Evolutionary conservation across 2,329 filamentous ascomycete genomes (phyloP), one percentile per base, ranked within the genome.

Genomic region (Metarhizium album): DNA sequence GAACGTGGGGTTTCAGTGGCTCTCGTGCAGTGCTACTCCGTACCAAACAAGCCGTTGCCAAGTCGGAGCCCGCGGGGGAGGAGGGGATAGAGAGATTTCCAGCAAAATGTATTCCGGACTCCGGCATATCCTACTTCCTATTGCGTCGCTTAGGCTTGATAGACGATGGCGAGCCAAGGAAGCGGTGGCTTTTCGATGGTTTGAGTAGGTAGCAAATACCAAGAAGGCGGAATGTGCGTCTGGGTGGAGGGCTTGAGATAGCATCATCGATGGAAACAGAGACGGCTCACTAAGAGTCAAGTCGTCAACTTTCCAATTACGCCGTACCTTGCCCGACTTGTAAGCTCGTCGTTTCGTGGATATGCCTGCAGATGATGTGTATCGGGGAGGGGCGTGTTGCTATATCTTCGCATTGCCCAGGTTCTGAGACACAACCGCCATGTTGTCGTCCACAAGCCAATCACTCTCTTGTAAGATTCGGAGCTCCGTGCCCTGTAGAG

Each of bases 1-100:
- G 46, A 59, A 55, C 56, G 57, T 53, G 61, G 60, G 57, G 59
- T 64, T 57, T 54, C 59, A 65, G 59, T 65, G 63, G 63, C 57
- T 56, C 48, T 24, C 45, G n/a, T 3, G 23, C 40, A 45, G 33
- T 9, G 5, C 40, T 2, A n/a, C n/a, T n/a, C n/a, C n/a, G n/a
- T n/a, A n/a, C n/a, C n/a, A n/a, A 43, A 3, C 9, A 24, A 43
- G 35, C 14, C 5, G 14, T n/a, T n/a, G n/a, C n/a, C n/a, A n/a
- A n/a, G n/a, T n/a, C n/a, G n/a, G n/a, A n/a, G n/a, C n/a, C n/a
- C n/a, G n/a, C n/a, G n/a, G n/a, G n/a, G n/a, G n/a, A n/a, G n/a
- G n/a, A n/a, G n/a, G n/a, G n/a, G n/a, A n/a, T n/a, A n/a, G n/a
- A n/a, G n/a, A n/a, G n/a, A n/a, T n/a, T n/a, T n/a, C n/a, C n/a